Conservation (phyloP, 345 rosid genomes). For the Moringa oleifera region DNA sequence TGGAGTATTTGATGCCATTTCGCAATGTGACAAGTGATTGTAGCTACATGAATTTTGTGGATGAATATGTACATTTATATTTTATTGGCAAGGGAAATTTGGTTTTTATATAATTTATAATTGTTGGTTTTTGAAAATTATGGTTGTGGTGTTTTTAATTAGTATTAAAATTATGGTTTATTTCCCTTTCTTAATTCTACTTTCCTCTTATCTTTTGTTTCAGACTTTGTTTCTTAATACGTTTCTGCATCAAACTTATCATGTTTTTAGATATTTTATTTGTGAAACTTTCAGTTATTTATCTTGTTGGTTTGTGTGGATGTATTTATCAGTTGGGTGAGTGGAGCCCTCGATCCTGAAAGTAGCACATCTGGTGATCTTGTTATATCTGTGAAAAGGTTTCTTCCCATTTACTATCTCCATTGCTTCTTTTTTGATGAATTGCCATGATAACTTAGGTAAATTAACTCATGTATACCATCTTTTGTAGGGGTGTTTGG, state of each 20-base stretch:
- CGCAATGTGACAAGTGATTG: too few species aligned
- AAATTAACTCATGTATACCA: conserved; percentile 17
- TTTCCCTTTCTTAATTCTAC: too few species aligned
- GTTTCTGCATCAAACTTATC: background rate
- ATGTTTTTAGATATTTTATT: too few species aligned
- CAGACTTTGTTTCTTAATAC: background rate
- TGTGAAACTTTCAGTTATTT: too few species aligned
- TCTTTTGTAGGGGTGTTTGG: conserved; percentile 79
- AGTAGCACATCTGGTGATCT: conserved; percentile 52
- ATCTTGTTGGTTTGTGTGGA: background rate
- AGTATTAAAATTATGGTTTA: background rate
- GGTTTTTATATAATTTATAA: too few species aligned
- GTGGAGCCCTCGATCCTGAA: conserved; percentile 95
- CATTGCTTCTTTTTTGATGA: background rate
- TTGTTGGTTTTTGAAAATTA: too few species aligned
- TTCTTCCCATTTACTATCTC: conserved; percentile 4
- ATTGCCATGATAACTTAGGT: conserved; percentile 10
- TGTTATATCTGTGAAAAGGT: conserved; percentile 95
- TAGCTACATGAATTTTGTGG: too few species aligned
- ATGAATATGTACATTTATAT: too few species aligned
- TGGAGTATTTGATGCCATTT: too few species aligned
- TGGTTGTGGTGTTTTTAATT: background rate
- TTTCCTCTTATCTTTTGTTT: background rate
- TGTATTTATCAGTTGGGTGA: conserved; percentile 68
- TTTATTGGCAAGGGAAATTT: too few species aligned